Conservation (phyloP, 768 basidiomycete genomes). For the Dacryopinax spathularia region DNA sequence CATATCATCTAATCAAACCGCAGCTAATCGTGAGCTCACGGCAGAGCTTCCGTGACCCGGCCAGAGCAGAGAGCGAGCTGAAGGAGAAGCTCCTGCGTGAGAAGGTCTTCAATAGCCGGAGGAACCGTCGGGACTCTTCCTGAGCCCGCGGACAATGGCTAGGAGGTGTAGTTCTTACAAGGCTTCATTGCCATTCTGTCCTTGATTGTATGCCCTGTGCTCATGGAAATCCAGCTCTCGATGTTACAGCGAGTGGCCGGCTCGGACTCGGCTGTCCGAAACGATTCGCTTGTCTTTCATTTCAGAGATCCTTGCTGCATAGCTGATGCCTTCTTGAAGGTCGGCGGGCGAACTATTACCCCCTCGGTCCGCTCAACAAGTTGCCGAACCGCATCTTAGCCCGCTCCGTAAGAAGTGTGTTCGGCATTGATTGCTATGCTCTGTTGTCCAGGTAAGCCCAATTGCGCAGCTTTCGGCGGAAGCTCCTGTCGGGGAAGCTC, state of each 20-base stretch:
- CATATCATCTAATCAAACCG: neutral
- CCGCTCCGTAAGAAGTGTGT: too few species aligned
- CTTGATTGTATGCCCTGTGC: neutral
- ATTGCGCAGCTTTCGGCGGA: too few species aligned
- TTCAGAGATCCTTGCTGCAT: neutral
- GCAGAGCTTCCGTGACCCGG: neutral
- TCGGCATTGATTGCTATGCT: too few species aligned
- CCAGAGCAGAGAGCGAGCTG: conserved; percentile 1
- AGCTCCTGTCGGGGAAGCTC: too few species aligned
- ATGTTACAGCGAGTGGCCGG: neutral
- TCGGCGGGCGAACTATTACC: too few species aligned
- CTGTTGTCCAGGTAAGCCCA: too few species aligned
- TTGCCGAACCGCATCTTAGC: too few species aligned
- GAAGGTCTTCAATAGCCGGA: conserved; percentile 2
- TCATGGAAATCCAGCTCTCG: neutral
- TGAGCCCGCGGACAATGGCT: neutral
- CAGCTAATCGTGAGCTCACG: neutral
- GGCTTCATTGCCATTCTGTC: neutral
- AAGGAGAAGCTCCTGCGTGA: conserved; percentile 7
- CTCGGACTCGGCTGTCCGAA: neutral
- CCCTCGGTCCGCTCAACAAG: too few species aligned
- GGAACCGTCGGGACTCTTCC: neutral
- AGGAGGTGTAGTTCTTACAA: neutral
- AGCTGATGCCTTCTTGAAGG: neutral
- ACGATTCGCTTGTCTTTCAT: neutral